A percentile compares a stretch with the other conserved stretches of the same genome.
phyloP scores from a whole-genome alignment of 805 yeast genomes.

The Starmerella lactis-condensi region DNA sequence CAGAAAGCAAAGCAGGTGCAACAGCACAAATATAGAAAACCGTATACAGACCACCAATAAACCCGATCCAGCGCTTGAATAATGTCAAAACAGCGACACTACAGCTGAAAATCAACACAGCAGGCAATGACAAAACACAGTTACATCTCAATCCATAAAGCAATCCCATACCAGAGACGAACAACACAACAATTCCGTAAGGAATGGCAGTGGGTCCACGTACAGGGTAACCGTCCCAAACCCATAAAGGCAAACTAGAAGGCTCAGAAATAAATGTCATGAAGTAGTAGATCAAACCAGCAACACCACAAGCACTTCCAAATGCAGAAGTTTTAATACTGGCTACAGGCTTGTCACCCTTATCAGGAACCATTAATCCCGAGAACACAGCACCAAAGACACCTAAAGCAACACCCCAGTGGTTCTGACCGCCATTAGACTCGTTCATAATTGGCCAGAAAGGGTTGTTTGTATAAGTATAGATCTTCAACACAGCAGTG shows the following conservation, averaged over 20 bases:
- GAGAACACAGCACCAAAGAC: constrained; percentile 46
- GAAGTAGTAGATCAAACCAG: constrained; percentile 50
- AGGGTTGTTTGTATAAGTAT: constrained; percentile 74
- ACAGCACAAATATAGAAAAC: constrained; percentile 44
- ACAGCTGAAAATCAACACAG: constrained; percentile 28
- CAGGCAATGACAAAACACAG: constrained; percentile 21
- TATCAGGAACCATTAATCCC: constrained; percentile 9
- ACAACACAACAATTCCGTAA: constrained; percentile 48
- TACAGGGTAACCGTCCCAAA: constrained; percentile 91
- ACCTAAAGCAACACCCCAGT: constrained; percentile 47
- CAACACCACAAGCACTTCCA: constrained; percentile 50
- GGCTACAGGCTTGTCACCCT: background rate
- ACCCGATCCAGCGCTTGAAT: constrained; percentile 54
- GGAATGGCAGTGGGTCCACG: constrained; percentile 75
- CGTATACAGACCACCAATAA: constrained; percentile 47
- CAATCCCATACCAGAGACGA: constrained; percentile 40
- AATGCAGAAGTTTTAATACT: constrained; percentile 16
- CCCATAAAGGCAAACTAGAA: constrained; percentile 75
- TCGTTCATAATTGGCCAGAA: constrained; percentile 88
- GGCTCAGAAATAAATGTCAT: constrained; percentile 68
- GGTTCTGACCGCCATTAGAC: constrained; percentile 72
- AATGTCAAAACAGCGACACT: constrained; percentile 35
- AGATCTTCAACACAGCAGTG: constrained; percentile 58
- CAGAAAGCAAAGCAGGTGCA: constrained; percentile 41
- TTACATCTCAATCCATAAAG: constrained; percentile 27